These are phyloP conservation scores for Schwanniomyces polymorphus DNA, from an alignment of 805 yeast genomes.

Conservation along the genomic window DNA sequence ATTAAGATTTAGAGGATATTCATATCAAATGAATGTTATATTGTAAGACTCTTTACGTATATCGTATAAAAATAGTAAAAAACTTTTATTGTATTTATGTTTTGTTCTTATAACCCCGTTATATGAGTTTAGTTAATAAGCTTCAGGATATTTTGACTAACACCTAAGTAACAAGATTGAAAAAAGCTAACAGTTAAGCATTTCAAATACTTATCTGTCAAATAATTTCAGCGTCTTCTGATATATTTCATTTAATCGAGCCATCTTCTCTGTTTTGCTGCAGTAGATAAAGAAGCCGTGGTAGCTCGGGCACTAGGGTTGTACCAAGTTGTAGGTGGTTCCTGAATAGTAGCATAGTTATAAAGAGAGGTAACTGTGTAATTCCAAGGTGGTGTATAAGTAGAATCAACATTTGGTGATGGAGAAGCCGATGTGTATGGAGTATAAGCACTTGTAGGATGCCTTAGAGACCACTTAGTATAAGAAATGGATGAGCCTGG, in stretches of 20 bases:
- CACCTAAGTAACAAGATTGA: no score
- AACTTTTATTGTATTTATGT: no score
- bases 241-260: conserved; percentile 18
- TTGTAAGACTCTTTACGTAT: no score
- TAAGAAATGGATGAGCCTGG: conserved; percentile 73
- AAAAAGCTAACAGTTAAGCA: no score
- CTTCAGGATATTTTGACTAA: no score
- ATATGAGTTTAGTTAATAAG: no score
- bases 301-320: conserved; percentile 56
- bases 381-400: conserved; percentile 84
- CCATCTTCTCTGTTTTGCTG: conserved; percentile 41
- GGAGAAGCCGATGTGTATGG: conserved; percentile 49
- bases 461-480: conserved; percentile 63
- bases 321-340: conserved; percentile 64
- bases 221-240: no score
- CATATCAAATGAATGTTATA: no score
- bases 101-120: no score
- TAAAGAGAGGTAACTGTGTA: conserved; percentile 61
- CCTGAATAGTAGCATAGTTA: conserved; percentile 74
- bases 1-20: no score
- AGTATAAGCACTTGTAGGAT: conserved; percentile 63
- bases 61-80: no score
- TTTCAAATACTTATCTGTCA: no score
- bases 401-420: conserved; percentile 54
- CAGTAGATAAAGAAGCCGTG: conserved; percentile 34